phyloP scores from a whole-genome alignment of 2,329 filamentous ascomycete genomes.

The Whalleya microplaca region DNA sequence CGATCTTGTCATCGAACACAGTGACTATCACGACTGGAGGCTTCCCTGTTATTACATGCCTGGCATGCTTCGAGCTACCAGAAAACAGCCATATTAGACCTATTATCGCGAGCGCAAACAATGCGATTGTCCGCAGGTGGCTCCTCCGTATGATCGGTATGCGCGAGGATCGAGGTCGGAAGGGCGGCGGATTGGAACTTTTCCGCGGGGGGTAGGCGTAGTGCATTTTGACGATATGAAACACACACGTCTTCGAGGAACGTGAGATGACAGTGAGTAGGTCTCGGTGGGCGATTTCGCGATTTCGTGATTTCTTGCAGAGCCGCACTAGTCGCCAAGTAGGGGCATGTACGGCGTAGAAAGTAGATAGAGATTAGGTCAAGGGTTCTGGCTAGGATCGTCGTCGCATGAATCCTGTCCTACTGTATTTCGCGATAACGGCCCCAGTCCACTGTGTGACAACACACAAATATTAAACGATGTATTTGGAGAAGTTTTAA shows the following conservation, averaged over 20 bases:
- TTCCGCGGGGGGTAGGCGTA: constrained; percentile 89
- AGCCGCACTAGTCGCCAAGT: constrained; percentile 1
- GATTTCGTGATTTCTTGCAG: neutral
- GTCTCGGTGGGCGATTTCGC: constrained; percentile 5
- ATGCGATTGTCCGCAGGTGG: constrained; percentile 62
- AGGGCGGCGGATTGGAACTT: constrained; percentile 75
- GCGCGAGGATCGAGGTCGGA: constrained; percentile 63
- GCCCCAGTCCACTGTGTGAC: neutral
- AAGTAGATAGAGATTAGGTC: neutral
- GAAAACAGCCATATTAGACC: constrained; percentile 65
- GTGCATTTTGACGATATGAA: constrained; percentile 65
- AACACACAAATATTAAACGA: neutral
- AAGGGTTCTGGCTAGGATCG: neutral
- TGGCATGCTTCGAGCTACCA: constrained; percentile 32
- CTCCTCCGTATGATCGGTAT: constrained; percentile 61
- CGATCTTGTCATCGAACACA: constrained; percentile 70
- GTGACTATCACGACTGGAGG: constrained; percentile 81
- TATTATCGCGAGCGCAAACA: constrained; percentile 59
- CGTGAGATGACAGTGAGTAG: neutral
- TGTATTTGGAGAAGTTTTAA: constrained; percentile 4
- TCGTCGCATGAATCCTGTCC: neutral
- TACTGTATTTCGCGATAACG: constrained; percentile 3
- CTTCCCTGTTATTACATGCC: constrained; percentile 51
- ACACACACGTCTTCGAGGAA: constrained; percentile 9
- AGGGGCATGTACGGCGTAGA: constrained; percentile 10